Evolutionary conservation across 495 filamentous ascomycete species (phyloP).

Genomic region (Xylaria telfairii): DNA sequence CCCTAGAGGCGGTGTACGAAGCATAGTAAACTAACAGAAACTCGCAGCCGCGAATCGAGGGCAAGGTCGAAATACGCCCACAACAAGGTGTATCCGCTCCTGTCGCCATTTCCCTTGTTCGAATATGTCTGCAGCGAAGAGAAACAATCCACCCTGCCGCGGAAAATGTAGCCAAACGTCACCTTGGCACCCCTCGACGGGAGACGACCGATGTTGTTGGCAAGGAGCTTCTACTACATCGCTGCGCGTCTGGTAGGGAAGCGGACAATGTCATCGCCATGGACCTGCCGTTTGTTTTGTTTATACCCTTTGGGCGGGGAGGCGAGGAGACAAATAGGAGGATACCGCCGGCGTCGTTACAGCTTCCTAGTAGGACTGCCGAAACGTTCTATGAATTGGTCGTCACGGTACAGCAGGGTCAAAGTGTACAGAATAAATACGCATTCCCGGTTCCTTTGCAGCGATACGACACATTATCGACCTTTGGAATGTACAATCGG

Average conservation of each 20-base stretch:
- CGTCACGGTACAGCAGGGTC: conserved; percentile 91
- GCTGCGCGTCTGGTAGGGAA: conserved; percentile 81
- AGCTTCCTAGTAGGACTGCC: conserved; percentile 87
- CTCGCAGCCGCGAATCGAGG: conserved; percentile 87
- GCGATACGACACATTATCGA: conserved; percentile 94
- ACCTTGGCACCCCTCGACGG: conserved; percentile 88
- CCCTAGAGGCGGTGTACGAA: conserved; percentile 11
- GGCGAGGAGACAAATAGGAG: conserved; percentile 85
- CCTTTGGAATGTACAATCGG: conserved; percentile 99
- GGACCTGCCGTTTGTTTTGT: conserved; percentile 96
- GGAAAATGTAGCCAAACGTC: conserved; percentile 90
- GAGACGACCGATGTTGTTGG: conserved; percentile 92
- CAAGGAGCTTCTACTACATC: conserved; percentile 91
- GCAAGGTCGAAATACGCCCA: conserved; percentile 96
- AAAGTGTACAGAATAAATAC: conserved; percentile 84
- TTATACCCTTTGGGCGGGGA: conserved; percentile 92
- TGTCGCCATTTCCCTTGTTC: conserved; percentile 89
- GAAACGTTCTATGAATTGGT: conserved; percentile 98
- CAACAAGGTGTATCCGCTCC: conserved; percentile 81
- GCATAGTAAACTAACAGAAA: conserved; percentile 31
- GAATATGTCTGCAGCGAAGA: conserved; percentile 88
- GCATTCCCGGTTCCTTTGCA: conserved; percentile 88
- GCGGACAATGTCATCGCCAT: conserved; percentile 91
- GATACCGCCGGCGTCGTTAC: conserved; percentile 90
- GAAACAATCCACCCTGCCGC: conserved; percentile 97